Conservation (phyloP, 306 rosid species). For the Cicer chorassanicum region DNA sequence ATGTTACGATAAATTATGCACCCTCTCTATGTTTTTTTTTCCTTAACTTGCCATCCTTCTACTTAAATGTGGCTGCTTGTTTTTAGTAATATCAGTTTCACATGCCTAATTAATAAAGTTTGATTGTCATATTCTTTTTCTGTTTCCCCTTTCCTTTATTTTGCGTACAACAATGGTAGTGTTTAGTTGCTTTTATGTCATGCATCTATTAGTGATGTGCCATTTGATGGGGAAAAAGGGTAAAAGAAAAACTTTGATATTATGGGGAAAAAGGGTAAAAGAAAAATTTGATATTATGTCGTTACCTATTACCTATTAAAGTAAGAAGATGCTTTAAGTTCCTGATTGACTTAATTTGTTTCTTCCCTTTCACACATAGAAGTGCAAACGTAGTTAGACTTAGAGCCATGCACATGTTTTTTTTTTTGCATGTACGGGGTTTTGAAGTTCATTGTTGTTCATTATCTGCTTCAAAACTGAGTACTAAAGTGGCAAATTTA, state of each 20-base stretch:
- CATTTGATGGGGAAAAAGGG: slow-evolving; percentile 17
- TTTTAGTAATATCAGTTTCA: slow-evolving; percentile 37
- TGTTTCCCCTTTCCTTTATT: slow-evolving; percentile 10
- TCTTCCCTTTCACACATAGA: slow-evolving; percentile 17
- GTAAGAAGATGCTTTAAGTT: slow-evolving; percentile 31
- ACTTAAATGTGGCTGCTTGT: slow-evolving; percentile 20
- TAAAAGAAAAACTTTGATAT: neutral
- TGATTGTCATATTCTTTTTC: slow-evolving; percentile 14
- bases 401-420: slow-evolving; percentile 12
- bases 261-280: slow-evolving; percentile 16
- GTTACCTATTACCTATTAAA: slow-evolving; percentile 8
- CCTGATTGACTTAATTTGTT: slow-evolving; percentile 27
- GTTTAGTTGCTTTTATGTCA: slow-evolving; percentile 34
- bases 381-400: neutral
- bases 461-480: slow-evolving; percentile 19
- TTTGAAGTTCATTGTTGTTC: slow-evolving; percentile 29
- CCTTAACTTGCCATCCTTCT: slow-evolving; percentile 1
- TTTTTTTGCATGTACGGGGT: slow-evolving; percentile 29
- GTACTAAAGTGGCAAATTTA: slow-evolving; percentile 33
- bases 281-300: neutral
- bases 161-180: slow-evolving; percentile 8
- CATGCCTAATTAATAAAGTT: slow-evolving; percentile 34
- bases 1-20: neutral
- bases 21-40: slow-evolving; percentile 1
- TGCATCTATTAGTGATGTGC: slow-evolving; percentile 35